Conservation (phyloP, 2,329 filamentous ascomycete genomes). For the Scleromitrula shiraiana region DNA sequence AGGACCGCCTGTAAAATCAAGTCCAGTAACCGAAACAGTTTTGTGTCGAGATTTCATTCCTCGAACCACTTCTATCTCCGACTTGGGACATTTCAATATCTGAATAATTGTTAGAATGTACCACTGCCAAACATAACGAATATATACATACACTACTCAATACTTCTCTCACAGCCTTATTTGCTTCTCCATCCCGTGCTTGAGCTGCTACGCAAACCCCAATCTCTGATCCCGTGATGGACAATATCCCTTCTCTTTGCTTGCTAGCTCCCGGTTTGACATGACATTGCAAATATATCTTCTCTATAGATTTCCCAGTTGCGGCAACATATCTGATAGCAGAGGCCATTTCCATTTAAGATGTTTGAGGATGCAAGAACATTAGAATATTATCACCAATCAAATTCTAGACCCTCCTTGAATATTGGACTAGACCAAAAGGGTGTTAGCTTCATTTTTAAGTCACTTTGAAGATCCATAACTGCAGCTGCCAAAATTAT, state of each 20-base stretch:
- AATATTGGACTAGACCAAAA: not conserved
- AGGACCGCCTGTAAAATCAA: slow-evolving; percentile 30
- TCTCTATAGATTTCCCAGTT: not conserved
- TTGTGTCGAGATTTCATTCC: slow-evolving; percentile 60
- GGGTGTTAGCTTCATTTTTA: not conserved
- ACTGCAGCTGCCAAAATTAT: not conserved
- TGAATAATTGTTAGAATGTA: slow-evolving; percentile 24
- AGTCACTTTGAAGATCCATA: not conserved
- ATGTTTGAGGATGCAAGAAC: not conserved
- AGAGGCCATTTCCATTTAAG: not conserved
- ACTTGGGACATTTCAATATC: slow-evolving; percentile 54
- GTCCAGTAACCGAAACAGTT: slow-evolving; percentile 36
- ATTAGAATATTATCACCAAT: not conserved
- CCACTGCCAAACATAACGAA: not conserved
- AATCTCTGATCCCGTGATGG: slow-evolving; percentile 47
- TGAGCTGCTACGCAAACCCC: slow-evolving; percentile 59
- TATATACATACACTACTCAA: slow-evolving; percentile 45
- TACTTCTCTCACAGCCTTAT: slow-evolving; percentile 55
- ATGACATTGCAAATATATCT: slow-evolving; percentile 53
- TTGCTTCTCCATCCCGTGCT: slow-evolving; percentile 59
- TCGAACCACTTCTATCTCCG: slow-evolving; percentile 52
- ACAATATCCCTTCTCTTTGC: slow-evolving; percentile 51
- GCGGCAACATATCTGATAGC: not conserved
- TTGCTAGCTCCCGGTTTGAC: slow-evolving; percentile 60
- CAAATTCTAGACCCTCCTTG: not conserved